phyloP scores from a whole-genome alignment of 257 asterid genomes.

The Orobanche coerulescens region DNA sequence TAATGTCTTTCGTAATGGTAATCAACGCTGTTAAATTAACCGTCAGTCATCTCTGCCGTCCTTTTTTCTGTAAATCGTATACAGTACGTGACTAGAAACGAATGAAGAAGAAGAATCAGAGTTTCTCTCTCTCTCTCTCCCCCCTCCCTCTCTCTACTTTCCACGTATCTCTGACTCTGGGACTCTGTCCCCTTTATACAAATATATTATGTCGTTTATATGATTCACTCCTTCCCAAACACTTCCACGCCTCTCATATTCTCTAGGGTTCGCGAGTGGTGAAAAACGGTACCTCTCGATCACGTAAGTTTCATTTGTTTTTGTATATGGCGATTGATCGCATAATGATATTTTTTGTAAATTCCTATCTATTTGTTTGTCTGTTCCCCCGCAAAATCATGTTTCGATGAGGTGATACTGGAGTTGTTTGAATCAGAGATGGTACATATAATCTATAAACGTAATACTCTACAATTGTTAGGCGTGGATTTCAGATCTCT shows the following conservation, averaged over 20 bases:
- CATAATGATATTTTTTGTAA: not conserved
- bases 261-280: constrained; percentile 23
- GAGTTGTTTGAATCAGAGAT: constrained; percentile 20
- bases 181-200: not conserved
- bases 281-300: constrained; percentile 21
- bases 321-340: not conserved
- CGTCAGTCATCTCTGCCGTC: constrained; percentile 33
- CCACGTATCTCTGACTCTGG: constrained; percentile 17
- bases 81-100: too few relatives aligned
- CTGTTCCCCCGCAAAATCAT: not conserved
- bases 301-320: constrained; percentile 16
- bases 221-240: constrained; percentile 13
- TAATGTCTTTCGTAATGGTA: too few relatives aligned
- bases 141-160: constrained; percentile 29
- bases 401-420: constrained; percentile 3
- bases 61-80: constrained; percentile 4
- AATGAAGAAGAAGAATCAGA: constrained; percentile 27
- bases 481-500: constrained; percentile 43
- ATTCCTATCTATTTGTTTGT: not conserved
- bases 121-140: too few relatives aligned
- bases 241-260: constrained; percentile 21
- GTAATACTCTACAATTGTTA: constrained; percentile 16
- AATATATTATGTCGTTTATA: not conserved
- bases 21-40: constrained; percentile 30
- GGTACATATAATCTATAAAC: constrained; percentile 8